Evolutionary conservation across 176 grass and related monocot genomes (phyloP).

Genomic region (Carex littledalei): DNA sequence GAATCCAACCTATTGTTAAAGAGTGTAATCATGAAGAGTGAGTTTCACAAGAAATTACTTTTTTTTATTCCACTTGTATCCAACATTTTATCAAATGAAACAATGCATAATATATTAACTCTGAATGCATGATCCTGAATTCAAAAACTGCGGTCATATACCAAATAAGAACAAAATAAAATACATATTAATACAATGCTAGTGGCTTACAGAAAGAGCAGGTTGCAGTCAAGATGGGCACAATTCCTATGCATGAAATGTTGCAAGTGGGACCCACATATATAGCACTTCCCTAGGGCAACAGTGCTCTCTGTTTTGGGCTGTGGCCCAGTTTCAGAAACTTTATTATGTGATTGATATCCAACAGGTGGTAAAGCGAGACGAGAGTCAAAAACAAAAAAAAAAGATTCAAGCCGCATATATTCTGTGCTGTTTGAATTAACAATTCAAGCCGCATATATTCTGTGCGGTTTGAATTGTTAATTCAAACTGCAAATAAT

Average conservation of each 20-base stretch:
- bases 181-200: not conserved
- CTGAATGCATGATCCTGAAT: not conserved
- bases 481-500: no score
- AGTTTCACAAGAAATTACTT: not conserved
- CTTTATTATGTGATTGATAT: slow-evolving; percentile 21
- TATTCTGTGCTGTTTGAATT: no score
- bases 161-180: slow-evolving; percentile 9
- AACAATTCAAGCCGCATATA: no score
- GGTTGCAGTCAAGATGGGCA: slow-evolving; percentile 87
- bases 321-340: not conserved
- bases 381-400: slow-evolving; percentile 83
- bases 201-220: slow-evolving; percentile 62
- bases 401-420: no score
- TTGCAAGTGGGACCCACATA: slow-evolving; percentile 49
- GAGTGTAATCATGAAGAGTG: no score
- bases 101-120: not conserved
- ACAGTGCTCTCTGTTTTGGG: not conserved
- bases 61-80: not conserved
- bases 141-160: not conserved
- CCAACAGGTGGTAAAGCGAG: slow-evolving; percentile 65
- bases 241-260: slow-evolving; percentile 91
- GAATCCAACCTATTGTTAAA: not conserved
- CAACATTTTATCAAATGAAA: not conserved
- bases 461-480: no score
- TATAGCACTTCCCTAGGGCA: slow-evolving; percentile 55